phyloP scores from a whole-genome alignment of 192 early-diverging fungal genomes.

The Linnemannia hyalina region DNA sequence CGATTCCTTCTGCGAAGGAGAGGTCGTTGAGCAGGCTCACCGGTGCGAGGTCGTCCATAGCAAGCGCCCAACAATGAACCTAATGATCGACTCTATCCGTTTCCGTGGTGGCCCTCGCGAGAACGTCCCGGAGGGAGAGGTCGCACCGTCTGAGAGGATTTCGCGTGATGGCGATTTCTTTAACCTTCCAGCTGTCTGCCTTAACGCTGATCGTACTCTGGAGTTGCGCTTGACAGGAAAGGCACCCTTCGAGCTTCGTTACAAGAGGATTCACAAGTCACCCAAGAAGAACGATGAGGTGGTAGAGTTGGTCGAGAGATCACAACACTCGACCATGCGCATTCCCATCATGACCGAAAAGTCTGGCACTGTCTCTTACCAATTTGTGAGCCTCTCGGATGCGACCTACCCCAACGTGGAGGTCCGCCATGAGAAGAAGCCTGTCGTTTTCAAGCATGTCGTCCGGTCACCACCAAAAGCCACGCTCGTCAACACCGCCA shows the following conservation, averaged over 20 bases:
- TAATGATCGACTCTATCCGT: slow-evolving; percentile 52
- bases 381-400: slow-evolving; percentile 37
- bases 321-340: slow-evolving; percentile 47
- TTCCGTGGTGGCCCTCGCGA: slow-evolving; percentile 50
- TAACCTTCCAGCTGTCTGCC: slow-evolving; percentile 31
- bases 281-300: slow-evolving; percentile 17
- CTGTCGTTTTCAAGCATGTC: slow-evolving; percentile 33
- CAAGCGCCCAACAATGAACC: slow-evolving; percentile 45
- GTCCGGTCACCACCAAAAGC: slow-evolving; percentile 36
- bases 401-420: slow-evolving; percentile 32
- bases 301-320: not conserved
- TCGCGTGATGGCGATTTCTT: slow-evolving; percentile 26
- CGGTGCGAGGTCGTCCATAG: slow-evolving; percentile 38
- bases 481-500: slow-evolving; percentile 25
- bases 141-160: slow-evolving; percentile 42
- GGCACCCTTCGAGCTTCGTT: slow-evolving; percentile 30
- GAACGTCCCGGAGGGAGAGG: slow-evolving; percentile 45
- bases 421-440: slow-evolving; percentile 24
- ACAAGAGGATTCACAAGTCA: slow-evolving; percentile 23
- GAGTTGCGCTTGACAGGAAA: slow-evolving; percentile 47
- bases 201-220: slow-evolving; percentile 32
- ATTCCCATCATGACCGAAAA: slow-evolving; percentile 38
- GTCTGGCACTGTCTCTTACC: slow-evolving; percentile 24
- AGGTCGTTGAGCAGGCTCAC: slow-evolving; percentile 36
- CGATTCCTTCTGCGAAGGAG: slow-evolving; percentile 42